Conservation (phyloP, 225 moss, liverwort and hornwort species). For the Takakia lepidozioides region DNA sequence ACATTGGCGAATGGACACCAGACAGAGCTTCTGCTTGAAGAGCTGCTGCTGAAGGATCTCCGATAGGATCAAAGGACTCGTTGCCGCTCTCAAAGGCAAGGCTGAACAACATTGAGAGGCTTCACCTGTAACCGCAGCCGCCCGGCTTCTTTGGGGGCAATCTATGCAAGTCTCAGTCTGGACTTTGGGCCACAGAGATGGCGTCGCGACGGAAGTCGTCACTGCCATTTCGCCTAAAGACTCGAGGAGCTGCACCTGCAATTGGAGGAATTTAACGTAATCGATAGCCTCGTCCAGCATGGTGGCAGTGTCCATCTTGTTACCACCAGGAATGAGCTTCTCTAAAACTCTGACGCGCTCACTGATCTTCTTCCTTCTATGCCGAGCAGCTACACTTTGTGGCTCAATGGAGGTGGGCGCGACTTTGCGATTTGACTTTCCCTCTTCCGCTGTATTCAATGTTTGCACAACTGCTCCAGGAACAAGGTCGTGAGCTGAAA, state of each 20-base stretch:
- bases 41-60: constrained; percentile 87
- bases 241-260: constrained; percentile 86
- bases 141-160: constrained; percentile 23
- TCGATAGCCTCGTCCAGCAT: constrained; percentile 95
- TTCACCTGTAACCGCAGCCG: constrained; percentile 6
- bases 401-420: constrained; percentile 80
- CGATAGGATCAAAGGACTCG: constrained; percentile 66
- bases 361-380: constrained; percentile 88
- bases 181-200: neutral
- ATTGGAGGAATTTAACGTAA: constrained; percentile 85
- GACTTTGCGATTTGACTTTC: constrained; percentile 34
- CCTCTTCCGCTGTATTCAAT: constrained; percentile 25
- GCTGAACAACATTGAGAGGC: constrained; percentile 18
- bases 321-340: constrained; percentile 86
- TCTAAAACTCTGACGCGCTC: constrained; percentile 71
- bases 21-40: constrained; percentile 89
- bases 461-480: no score
- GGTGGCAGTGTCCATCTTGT: constrained; percentile 84
- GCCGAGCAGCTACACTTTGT: constrained; percentile 89
- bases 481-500: constrained; percentile 12
- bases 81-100: constrained; percentile 28
- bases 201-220: neutral
- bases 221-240: constrained; percentile 24
- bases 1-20: constrained; percentile 72
- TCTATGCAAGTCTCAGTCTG: constrained; percentile 4